Percentiles rank a stretch among this genome's conserved stretches.
Conservation (phyloP, 2,329 filamentous ascomycete species). For the Lecanoromycetidae sp. region DNA sequence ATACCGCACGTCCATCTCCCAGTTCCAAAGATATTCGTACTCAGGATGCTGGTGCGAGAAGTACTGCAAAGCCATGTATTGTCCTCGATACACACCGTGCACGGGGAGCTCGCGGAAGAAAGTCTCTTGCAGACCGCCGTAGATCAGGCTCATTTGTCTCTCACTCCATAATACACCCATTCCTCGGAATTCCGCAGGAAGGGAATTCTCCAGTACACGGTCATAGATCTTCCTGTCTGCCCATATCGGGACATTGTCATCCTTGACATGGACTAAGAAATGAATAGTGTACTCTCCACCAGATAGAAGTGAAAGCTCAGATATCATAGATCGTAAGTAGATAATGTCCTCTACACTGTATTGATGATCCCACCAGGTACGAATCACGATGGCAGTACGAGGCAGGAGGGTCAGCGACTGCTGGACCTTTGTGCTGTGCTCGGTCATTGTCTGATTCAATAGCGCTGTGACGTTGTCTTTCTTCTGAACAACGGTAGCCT, state of each 20-base stretch:
- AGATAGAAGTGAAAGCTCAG: constrained; percentile 63
- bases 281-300: constrained; percentile 74
- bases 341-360: constrained; percentile 69
- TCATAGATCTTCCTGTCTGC: constrained; percentile 63
- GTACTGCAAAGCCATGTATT: constrained; percentile 89
- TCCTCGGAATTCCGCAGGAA: constrained; percentile 74
- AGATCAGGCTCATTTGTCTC: constrained; percentile 80
- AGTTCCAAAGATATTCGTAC: constrained; percentile 87
- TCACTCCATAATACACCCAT: constrained; percentile 90
- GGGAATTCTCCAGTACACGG: constrained; percentile 54
- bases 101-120: constrained; percentile 62
- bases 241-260: constrained; percentile 69
- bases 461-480: constrained; percentile 2
- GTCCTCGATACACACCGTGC: constrained; percentile 83
- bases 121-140: constrained; percentile 73
- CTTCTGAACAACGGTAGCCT: neutral
- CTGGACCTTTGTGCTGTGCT: neutral
- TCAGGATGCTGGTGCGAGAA: constrained; percentile 82
- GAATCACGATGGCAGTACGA: constrained; percentile 64
- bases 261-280: constrained; percentile 74
- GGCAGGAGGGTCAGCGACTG: constrained; percentile 22
- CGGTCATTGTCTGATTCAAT: neutral
- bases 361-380: constrained; percentile 66
- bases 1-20: constrained; percentile 89
- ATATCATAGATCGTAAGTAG: constrained; percentile 69